These are phyloP conservation scores for Colletotrichum tamarilloi DNA, from an alignment of 2,329 filamentous ascomycete species.

Conservation along the genomic window DNA sequence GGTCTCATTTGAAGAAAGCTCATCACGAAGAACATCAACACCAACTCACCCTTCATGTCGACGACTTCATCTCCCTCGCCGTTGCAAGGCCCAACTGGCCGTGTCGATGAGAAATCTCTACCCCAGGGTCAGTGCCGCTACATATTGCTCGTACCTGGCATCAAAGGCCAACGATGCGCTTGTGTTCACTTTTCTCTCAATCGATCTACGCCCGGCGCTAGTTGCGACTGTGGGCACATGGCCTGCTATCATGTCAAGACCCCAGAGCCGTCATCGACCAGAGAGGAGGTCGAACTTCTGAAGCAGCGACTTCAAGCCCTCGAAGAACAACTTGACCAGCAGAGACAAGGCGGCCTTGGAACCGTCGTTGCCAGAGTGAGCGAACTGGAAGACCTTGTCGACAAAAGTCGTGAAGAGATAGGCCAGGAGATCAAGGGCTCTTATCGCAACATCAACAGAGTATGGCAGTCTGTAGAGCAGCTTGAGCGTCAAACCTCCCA, in stretches of 20 bases:
- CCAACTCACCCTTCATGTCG: constrained; percentile 38
- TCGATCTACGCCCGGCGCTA: constrained; percentile 62
- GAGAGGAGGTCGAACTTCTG: constrained; percentile 60
- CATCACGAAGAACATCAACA: not conserved
- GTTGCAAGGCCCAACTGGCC: constrained; percentile 37
- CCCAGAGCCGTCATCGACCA: constrained; percentile 55
- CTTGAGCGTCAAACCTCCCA: constrained; percentile 51
- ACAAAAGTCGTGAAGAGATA: constrained; percentile 63
- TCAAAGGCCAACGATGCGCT: constrained; percentile 68
- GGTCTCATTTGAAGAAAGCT: not conserved
- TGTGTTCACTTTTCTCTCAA: constrained; percentile 69
- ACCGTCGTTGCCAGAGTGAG: constrained; percentile 57
- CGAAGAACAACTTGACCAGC: constrained; percentile 54
- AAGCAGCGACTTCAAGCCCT: constrained; percentile 57
- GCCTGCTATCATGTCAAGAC: constrained; percentile 68
- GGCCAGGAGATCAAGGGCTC: constrained; percentile 63
- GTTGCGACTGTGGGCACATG: constrained; percentile 69
- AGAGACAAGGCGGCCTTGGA: constrained; percentile 50
- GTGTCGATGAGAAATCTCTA: constrained; percentile 57
- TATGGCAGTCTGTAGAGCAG: constrained; percentile 63
- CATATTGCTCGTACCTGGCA: constrained; percentile 66
- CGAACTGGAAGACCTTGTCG: constrained; percentile 64
- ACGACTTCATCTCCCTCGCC: constrained; percentile 42
- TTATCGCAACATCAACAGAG: constrained; percentile 64
- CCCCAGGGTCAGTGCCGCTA: constrained; percentile 70